Evolutionary conservation across 345 rosid species (phyloP), one percentile per base, ranked within the genome.

Genomic region (Hevea brasiliensis): DNA sequence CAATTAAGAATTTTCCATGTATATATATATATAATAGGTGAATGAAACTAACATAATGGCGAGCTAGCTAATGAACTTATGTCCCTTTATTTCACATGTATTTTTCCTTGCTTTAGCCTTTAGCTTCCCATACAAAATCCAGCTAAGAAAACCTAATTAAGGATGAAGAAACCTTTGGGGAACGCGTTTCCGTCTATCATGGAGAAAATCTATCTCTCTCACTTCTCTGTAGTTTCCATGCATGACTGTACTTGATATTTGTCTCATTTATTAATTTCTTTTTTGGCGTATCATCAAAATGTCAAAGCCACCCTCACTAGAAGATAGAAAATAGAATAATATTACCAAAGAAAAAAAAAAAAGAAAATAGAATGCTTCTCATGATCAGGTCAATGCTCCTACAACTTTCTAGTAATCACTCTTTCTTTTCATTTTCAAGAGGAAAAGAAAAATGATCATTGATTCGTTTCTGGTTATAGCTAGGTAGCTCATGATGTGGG

Each of bases 121-220:
- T 32, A 4, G 3, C 4, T 32, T 32, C 37, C 37, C 37, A 32
- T 32, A 32, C 37, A 32, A 11, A n/a, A 12, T 69, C 72, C 72
- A 69, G 72, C 63, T 55, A 68, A 37, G 6, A 5, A 21, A n/a
- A 35, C 12, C 6, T 0, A 68, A 68, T 41, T 15, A 60, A 68
- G 11, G 7, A 8, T n/a, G 29, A 44, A 51, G 32, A 35, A 15
- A 4, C n/a, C 64, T 47, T 76, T 64, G 45, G 14, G 47, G 18
- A 35, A 79, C 78, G 80, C 82, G 80, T 76, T 67, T 61, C 82
- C 80, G 85, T 69, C 71, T 55, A 82, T 79, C 85, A 76, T 69
- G 82, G 77, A 75, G 4, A 32, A 1, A 32, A 32, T 32, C 37
- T 32, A 2, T 32, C 37, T 32, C 37, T 32, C 37, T 32, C 37